Conservation (phyloP, 306 rosid genomes). For the peach (Prunus persica) region DNA sequence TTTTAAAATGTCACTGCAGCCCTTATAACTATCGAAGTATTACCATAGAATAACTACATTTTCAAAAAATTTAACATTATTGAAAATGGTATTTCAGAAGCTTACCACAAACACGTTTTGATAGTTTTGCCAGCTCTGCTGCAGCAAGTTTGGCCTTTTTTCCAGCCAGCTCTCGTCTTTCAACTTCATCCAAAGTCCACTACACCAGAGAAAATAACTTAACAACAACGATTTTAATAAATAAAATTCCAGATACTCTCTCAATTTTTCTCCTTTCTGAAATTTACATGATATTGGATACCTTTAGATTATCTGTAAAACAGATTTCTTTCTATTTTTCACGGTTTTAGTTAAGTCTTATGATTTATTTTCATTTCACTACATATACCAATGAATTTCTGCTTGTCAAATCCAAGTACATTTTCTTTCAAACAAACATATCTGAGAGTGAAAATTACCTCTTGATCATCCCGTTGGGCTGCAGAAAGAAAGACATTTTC, state of each 20-base stretch:
- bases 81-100: slow-evolving; percentile 12
- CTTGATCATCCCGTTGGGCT: slow-evolving; percentile 81
- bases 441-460: slow-evolving; percentile 44
- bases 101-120: slow-evolving; percentile 84
- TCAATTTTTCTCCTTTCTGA: background rate
- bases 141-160: slow-evolving; percentile 96
- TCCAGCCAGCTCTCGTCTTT: slow-evolving; percentile 80
- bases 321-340: background rate
- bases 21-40: background rate
- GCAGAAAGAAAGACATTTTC: slow-evolving; percentile 83
- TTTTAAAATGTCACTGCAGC: background rate
- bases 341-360: background rate
- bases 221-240: slow-evolving; percentile 4
- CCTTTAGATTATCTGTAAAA: background rate
- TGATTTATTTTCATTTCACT: background rate
- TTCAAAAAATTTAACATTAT: background rate
- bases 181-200: slow-evolving; percentile 88
- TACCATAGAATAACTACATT: background rate
- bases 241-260: background rate
- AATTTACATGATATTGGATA: background rate
- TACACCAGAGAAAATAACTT: slow-evolving; percentile 35
- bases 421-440: background rate
- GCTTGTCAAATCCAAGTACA: background rate
- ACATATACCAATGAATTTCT: background rate
- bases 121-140: slow-evolving; percentile 85